A percentile compares a stretch with the other conserved stretches of the same genome.
phyloP scores from a whole-genome alignment of 257 asterid species.

The Cruciata laevipes region DNA sequence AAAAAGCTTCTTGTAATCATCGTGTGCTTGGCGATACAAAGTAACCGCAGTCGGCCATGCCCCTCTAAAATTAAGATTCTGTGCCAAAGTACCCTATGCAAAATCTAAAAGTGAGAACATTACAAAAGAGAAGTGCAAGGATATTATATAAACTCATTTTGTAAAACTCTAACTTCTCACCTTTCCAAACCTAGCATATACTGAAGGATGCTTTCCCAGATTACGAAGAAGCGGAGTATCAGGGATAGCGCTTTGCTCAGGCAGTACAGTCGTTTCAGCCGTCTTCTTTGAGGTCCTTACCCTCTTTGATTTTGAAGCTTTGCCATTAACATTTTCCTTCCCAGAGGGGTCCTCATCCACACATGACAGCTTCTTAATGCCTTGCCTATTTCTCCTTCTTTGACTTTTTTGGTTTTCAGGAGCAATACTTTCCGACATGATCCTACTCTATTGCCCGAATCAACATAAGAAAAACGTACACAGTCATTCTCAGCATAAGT shows the following conservation, averaged over 20 bases:
- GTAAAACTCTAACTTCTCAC: constrained; percentile 8
- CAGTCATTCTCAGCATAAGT: background rate
- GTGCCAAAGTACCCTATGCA: constrained; percentile 14
- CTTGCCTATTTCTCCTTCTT: background rate
- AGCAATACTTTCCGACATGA: constrained; percentile 6
- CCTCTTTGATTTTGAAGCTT: constrained; percentile 8
- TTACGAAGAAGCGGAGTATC: constrained; percentile 17
- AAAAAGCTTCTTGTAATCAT: constrained; percentile 17
- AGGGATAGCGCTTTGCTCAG: constrained; percentile 16
- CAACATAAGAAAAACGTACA: constrained; percentile 3
- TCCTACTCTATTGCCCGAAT: background rate
- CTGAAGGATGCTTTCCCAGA: constrained; percentile 17
- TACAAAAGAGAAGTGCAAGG: background rate
- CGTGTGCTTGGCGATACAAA: constrained; percentile 17
- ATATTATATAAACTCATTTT: background rate
- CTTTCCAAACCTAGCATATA: constrained; percentile 13
- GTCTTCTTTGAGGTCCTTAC: constrained; percentile 8
- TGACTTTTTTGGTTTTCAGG: background rate
- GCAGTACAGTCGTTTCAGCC: background rate
- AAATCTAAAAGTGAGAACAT: background rate
- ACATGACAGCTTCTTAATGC: background rate
- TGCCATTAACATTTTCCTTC: constrained; percentile 1
- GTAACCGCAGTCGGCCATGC: constrained; percentile 17
- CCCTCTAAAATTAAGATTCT: constrained; percentile 17
- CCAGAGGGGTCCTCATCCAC: constrained; percentile 4